A percentile compares a stretch with the other conserved stretches of the same genome.
phyloP scores from a whole-genome alignment of 768 basidiomycete species.

The Exidia glandulosa region DNA sequence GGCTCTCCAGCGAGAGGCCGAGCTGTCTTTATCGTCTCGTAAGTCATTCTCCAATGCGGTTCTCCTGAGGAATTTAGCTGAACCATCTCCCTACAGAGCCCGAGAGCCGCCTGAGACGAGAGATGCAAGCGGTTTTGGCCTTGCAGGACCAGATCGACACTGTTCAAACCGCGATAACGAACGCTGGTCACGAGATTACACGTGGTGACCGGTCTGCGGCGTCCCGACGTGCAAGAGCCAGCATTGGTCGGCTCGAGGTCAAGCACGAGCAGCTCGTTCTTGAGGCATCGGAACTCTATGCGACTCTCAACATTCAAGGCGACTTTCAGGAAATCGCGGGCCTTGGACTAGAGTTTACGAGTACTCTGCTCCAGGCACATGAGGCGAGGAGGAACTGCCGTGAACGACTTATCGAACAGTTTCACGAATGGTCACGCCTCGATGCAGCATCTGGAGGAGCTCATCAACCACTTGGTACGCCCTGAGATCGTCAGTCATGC shows the following conservation, averaged over 20 bases:
- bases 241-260: not conserved
- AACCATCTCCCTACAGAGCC: slow-evolving; percentile 3
- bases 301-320: slow-evolving; percentile 24
- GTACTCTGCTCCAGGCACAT: slow-evolving; percentile 21
- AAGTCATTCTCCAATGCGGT: too few species aligned
- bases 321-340: slow-evolving; percentile 23
- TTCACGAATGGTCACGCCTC: slow-evolving; percentile 27
- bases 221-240: not conserved
- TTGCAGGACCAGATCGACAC: slow-evolving; percentile 20
- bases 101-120: slow-evolving; percentile 17
- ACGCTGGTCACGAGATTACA: slow-evolving; percentile 7
- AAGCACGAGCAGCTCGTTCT: slow-evolving; percentile 9
- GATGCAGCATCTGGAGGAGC: slow-evolving; percentile 22
- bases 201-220: not conserved
- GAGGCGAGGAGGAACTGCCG: slow-evolving; percentile 30
- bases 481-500: not conserved
- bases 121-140: slow-evolving; percentile 19
- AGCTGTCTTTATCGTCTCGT: too few species aligned
- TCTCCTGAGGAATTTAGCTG: not conserved
- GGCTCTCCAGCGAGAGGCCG: too few species aligned
- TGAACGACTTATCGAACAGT: slow-evolving; percentile 21
- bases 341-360: slow-evolving; percentile 20
- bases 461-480: slow-evolving; percentile 23
- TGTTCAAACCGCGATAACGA: slow-evolving; percentile 14
- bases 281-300: slow-evolving; percentile 22